Conservation (phyloP, 2,329 filamentous ascomycete genomes). For the Penicillium frequentans region DNA sequence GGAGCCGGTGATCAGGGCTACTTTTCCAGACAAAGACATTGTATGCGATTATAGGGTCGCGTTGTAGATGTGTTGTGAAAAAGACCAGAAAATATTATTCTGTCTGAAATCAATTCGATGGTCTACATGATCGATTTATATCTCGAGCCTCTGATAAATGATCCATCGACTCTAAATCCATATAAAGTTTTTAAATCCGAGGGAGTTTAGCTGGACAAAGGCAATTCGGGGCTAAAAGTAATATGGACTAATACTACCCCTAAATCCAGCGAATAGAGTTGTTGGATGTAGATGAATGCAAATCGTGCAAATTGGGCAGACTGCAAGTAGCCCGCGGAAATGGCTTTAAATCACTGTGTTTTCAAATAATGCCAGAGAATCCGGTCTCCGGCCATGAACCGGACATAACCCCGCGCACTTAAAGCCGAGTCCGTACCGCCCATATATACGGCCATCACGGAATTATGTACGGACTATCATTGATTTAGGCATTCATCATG, state of each 20-base stretch:
- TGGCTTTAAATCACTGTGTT: neutral
- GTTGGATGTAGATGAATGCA: neutral
- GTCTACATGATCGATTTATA: neutral
- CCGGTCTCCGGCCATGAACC: neutral
- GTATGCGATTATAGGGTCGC: neutral
- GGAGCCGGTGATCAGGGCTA: constrained; percentile 43
- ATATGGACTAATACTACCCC: neutral
- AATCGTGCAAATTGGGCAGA: neutral
- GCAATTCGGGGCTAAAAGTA: neutral
- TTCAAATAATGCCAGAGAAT: neutral
- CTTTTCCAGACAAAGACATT: constrained; percentile 30
- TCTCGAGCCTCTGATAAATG: neutral
- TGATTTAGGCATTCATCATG: too few species aligned
- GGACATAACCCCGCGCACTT: neutral
- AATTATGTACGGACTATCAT: too few species aligned
- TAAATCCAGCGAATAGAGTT: neutral
- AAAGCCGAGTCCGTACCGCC: neutral
- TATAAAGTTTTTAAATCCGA: neutral
- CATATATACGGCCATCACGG: too few species aligned
- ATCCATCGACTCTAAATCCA: neutral
- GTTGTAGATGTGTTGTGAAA: neutral
- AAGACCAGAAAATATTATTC: neutral
- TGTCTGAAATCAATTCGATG: neutral
- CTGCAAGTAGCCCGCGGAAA: neutral
- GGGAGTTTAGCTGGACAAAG: neutral